These are phyloP conservation scores for Scheffersomyces titani DNA, from an alignment of 1,139 yeast genomes.

Conservation along the genomic window DNA sequence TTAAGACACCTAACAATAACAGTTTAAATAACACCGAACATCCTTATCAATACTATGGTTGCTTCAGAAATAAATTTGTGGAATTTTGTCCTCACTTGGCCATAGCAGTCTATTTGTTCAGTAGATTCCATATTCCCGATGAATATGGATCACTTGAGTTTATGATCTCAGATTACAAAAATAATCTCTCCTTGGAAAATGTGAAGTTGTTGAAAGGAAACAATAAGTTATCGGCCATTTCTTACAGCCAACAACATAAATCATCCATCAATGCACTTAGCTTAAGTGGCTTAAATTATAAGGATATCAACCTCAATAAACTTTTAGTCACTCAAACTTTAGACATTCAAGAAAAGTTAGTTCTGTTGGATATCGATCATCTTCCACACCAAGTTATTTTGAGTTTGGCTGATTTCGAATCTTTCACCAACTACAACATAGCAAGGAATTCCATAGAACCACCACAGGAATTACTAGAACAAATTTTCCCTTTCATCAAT, in stretches of 20 bases:
- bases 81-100: slow-evolving; percentile 35
- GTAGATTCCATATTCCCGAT: slow-evolving; percentile 32
- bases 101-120: slow-evolving; percentile 30
- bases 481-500: slow-evolving; percentile 33
- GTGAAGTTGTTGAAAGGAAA: slow-evolving; percentile 28
- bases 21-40: neutral
- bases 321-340: slow-evolving; percentile 19
- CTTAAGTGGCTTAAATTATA: slow-evolving; percentile 21
- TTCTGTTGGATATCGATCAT: slow-evolving; percentile 12
- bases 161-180: slow-evolving; percentile 10
- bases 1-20: slow-evolving; percentile 1
- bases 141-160: slow-evolving; percentile 27
- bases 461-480: slow-evolving; percentile 24
- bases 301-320: slow-evolving; percentile 21
- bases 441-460: slow-evolving; percentile 27
- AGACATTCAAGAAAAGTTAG: slow-evolving; percentile 6
- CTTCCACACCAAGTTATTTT: slow-evolving; percentile 18
- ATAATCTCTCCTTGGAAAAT: slow-evolving; percentile 16
- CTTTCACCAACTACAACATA: slow-evolving; percentile 19
- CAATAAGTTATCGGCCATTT: slow-evolving; percentile 23
- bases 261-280: slow-evolving; percentile 23
- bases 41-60: slow-evolving; percentile 19
- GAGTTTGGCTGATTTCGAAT: slow-evolving; percentile 27
- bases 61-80: slow-evolving; percentile 27
- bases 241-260: slow-evolving; percentile 32